Evolutionary conservation across 2,329 filamentous ascomycete genomes (phyloP).

Genomic region (Thielaviopsis cerberus): DNA sequence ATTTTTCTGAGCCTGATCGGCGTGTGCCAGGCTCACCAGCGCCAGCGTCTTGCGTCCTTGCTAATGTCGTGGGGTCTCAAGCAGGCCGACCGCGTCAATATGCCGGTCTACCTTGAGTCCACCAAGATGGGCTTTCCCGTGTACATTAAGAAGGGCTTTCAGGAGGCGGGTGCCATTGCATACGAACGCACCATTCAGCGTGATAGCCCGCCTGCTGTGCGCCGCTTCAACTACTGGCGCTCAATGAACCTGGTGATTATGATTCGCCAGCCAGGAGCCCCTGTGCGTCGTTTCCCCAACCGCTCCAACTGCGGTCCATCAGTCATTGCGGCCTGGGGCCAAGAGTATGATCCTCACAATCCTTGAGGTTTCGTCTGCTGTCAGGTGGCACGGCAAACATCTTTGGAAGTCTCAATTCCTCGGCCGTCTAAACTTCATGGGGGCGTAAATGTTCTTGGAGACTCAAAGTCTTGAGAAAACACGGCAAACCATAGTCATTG

Average conservation of each 20-base stretch:
- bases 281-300: neutral
- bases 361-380: neutral
- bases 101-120: slow-evolving; percentile 10
- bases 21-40: slow-evolving; percentile 5
- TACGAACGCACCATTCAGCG: slow-evolving; percentile 3
- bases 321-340: neutral
- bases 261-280: slow-evolving; percentile 3
- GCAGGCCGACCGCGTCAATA: slow-evolving; percentile 4
- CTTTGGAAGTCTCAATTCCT: too few species aligned
- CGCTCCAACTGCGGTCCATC: neutral
- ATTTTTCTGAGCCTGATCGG: slow-evolving; percentile 9
- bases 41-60: neutral
- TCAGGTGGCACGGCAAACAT: too few species aligned
- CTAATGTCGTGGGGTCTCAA: slow-evolving; percentile 10
- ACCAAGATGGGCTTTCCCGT: slow-evolving; percentile 8
- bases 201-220: neutral
- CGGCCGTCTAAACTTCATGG: too few species aligned
- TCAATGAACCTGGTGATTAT: slow-evolving; percentile 7
- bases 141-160: slow-evolving; percentile 7
- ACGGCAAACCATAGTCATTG: too few species aligned
- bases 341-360: neutral
- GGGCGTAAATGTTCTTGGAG: too few species aligned
- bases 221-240: slow-evolving; percentile 4
- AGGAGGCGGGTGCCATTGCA: slow-evolving; percentile 2
- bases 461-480: too few species aligned